phyloP scores from a whole-genome alignment of 805 yeast species.

The Priceomyces haplophilus region DNA sequence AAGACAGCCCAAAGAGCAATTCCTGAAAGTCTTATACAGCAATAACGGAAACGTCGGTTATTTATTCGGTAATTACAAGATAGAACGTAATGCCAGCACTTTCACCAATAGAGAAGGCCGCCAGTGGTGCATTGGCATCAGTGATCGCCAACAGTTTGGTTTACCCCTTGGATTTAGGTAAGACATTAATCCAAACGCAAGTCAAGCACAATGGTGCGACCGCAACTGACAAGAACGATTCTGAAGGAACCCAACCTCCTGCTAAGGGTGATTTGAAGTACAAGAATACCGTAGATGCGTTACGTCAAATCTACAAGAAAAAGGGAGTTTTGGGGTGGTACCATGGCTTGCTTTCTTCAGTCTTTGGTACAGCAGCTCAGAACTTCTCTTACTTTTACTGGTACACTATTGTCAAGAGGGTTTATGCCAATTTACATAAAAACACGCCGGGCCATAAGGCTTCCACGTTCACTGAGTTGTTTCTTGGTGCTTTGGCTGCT shows the following conservation, averaged over 20 bases:
- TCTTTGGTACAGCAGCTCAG: conserved; percentile 70
- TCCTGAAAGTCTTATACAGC: too few relatives aligned
- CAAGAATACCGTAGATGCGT: conserved; percentile 59
- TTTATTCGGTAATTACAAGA: too few relatives aligned
- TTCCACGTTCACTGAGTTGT: conserved; percentile 64
- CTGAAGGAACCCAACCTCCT: conserved; percentile 8
- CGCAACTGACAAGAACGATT: background rate
- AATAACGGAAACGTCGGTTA: too few relatives aligned
- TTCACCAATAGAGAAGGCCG: conserved; percentile 73
- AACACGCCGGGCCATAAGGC: conserved; percentile 36
- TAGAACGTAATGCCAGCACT: conserved; percentile 24
- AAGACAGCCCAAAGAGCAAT: too few relatives aligned
- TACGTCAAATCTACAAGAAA: conserved; percentile 51
- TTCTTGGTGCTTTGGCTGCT: conserved; percentile 78
- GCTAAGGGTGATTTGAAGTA: conserved; percentile 38
- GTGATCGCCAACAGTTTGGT: conserved; percentile 74
- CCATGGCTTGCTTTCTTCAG: conserved; percentile 64
- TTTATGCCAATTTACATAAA: conserved; percentile 42
- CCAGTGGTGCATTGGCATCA: conserved; percentile 81
- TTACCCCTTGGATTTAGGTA: conserved; percentile 77
- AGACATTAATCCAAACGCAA: conserved; percentile 76
- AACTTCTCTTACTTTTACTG: conserved; percentile 84
- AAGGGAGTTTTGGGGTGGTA: conserved; percentile 70
- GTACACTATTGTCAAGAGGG: conserved; percentile 69
- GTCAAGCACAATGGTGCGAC: conserved; percentile 26